These are phyloP conservation scores for Quercus phellos DNA, from an alignment of 331 rosid genomes.

Conservation along the genomic window DNA sequence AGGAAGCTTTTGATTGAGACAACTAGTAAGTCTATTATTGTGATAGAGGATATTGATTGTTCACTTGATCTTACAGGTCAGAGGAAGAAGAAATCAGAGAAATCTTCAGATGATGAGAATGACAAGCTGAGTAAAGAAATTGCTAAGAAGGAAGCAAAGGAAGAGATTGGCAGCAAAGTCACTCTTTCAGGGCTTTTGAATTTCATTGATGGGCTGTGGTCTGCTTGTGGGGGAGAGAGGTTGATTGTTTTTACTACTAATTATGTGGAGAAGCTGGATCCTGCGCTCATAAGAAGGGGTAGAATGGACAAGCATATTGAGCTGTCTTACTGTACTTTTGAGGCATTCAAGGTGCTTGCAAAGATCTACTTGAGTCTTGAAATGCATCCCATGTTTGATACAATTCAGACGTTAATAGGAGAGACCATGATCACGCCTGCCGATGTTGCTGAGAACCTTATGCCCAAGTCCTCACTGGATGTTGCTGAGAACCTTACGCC, in stretches of 20 bases:
- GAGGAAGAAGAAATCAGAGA: constrained; percentile 58
- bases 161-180: constrained; percentile 51
- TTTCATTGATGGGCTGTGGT: constrained; percentile 84
- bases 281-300: constrained; percentile 73
- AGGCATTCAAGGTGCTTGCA: constrained; percentile 71
- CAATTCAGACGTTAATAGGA: constrained; percentile 39
- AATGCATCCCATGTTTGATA: constrained; percentile 46
- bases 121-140: constrained; percentile 26
- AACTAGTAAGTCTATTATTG: constrained; percentile 73
- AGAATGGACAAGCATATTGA: constrained; percentile 80
- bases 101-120: constrained; percentile 36
- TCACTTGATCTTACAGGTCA: constrained; percentile 86
- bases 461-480: constrained; percentile 70
- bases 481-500: constrained; percentile 73
- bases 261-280: constrained; percentile 74
- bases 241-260: constrained; percentile 73
- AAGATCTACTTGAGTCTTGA: constrained; percentile 59
- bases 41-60: constrained; percentile 79
- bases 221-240: constrained; percentile 73
- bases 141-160: constrained; percentile 44
- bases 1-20: constrained; percentile 85
- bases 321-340: constrained; percentile 63
- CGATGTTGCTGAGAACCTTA: constrained; percentile 78
- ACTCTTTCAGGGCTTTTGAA: constrained; percentile 79
- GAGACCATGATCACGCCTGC: constrained; percentile 68